Evolutionary conservation across 495 filamentous ascomycete genomes (phyloP), one percentile per base, ranked within the genome.

Genomic region (Extremus antarcticus): DNA sequence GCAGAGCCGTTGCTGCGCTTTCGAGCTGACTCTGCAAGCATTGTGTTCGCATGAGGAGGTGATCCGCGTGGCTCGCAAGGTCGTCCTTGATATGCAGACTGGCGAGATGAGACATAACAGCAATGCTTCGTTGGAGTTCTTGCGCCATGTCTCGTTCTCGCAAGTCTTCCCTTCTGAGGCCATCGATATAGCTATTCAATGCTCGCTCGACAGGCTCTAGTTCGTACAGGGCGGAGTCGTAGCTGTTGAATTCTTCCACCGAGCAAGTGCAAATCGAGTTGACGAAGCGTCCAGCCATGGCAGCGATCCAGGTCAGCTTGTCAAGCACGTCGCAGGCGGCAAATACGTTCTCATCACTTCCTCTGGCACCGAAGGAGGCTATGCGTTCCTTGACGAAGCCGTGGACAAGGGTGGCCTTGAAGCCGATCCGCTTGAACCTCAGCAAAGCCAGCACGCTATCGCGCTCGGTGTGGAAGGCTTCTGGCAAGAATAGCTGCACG

Each of bases 181-280:
- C 77, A 40, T 96, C 90, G 58, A 97, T 83, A 84, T 90, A 96
- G 25, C 79, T 80, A 62, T 95, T 94, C 39, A 97, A 69, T 0
- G 87, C 87, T 35, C 88, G 76, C 69, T 98, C 92, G 15, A 97
- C 89, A 2, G 91, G 90, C 65, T 95, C 90, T 58, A 97, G 74
- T 64, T 97, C 92, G 61, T 90, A 88, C 43, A 91, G 66, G 7
- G 90, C 84, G 25, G 78, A 82, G 60, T 87, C 84, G 58, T 85
- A 87, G 55, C 72, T 78, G 45, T 71, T 74, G 66, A 97, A 97
- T 56, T 86, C 76, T 54, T 89, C 86, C 1, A 85, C 67, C 3
- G 82, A 81, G 68, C 87, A 94, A 53, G 78, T 76, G 57, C 74
- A 83, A 54, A 95, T 87, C 50, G 79, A 80, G 50, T 81, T 83